Evolutionary conservation across 495 filamentous ascomycete species (phyloP).

Genomic region (Apiosordaria backusii): DNA sequence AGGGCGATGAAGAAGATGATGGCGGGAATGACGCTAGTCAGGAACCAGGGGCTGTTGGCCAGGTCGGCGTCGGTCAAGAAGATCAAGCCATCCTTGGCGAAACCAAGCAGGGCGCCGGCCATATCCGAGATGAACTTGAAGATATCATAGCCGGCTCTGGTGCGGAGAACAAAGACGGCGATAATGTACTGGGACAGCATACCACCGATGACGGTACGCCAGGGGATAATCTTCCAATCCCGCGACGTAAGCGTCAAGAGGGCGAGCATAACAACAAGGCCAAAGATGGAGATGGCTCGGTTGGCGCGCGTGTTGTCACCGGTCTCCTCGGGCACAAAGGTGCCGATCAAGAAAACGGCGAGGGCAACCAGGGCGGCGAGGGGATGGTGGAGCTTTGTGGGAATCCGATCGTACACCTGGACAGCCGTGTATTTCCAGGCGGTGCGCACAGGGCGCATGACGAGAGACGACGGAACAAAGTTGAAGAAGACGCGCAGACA

Average conservation of each 20-base stretch:
- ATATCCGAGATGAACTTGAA: slow-evolving; percentile 79
- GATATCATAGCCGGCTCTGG: slow-evolving; percentile 73
- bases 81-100: slow-evolving; percentile 61
- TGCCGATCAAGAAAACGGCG: slow-evolving; percentile 68
- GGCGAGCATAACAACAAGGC: slow-evolving; percentile 67
- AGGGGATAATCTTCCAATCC: slow-evolving; percentile 66
- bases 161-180: slow-evolving; percentile 81
- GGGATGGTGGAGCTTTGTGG: slow-evolving; percentile 58
- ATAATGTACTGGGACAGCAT: slow-evolving; percentile 87
- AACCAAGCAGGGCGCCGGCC: slow-evolving; percentile 66
- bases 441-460: slow-evolving; percentile 60
- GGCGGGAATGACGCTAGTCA: slow-evolving; percentile 68
- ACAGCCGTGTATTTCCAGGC: slow-evolving; percentile 63
- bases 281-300: slow-evolving; percentile 76
- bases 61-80: slow-evolving; percentile 64
- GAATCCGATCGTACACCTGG: slow-evolving; percentile 52
- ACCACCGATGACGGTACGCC: slow-evolving; percentile 82
- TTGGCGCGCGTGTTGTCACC: slow-evolving; percentile 73
- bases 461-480: slow-evolving; percentile 63
- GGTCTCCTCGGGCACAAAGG: slow-evolving; percentile 66
- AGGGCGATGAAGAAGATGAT: slow-evolving; percentile 93
- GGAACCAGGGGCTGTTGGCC: slow-evolving; percentile 55
- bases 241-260: slow-evolving; percentile 65
- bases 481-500: slow-evolving; percentile 69
- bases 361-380: slow-evolving; percentile 57